Evolutionary conservation across 2,329 filamentous ascomycete species (phyloP), one percentile per base, ranked within the genome.

Genomic region (Pseudopithomyces chartarum): DNA sequence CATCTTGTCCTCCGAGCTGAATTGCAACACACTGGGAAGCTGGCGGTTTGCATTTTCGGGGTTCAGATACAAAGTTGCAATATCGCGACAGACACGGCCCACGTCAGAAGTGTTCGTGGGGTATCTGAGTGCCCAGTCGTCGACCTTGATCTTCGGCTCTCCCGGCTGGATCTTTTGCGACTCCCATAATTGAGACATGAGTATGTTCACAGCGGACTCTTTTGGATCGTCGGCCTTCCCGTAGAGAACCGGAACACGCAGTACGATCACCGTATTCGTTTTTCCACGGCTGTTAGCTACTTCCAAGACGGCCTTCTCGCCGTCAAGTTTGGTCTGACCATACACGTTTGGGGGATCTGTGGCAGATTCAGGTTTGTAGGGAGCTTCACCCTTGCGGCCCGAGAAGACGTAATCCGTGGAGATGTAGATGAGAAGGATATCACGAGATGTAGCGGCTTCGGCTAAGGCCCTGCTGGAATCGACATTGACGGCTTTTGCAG

Each of bases 41-140:
- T 79, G 70, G 11, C 81, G 78, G 36, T 73, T 67, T 12, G 80
- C 76, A 51, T 67, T 69, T 68, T 58, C 52, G 1, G 64, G 43
- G 49, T 69, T 63, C 2, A 70, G 52, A 67, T 93, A 95, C 67
- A 90, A 87, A 59, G 81, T 81, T 1, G 90, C 85, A 46, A 95
- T 80, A 64, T 96, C 91, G 59, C 87, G 82, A 66, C 87, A 90
- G 44, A 97, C 90, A 38, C 93, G 83, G 17, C 84, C 92, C 17
- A 96, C 88, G 69, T 97, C 93, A 71, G 92, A 89, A 0, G 92
- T 96, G 72, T 95, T 95, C 7, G 92, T 96, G 8, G 92, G 92
- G 77, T 91, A 96, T 26, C 92, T 85, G 49, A 90, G 78, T 1
- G 90, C 88, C 87, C 91, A 96, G 73, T 96, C 88, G 69, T 97